A percentile compares a stretch with the other conserved stretches of the same genome.
Evolutionary conservation across 805 yeast genomes (phyloP).

Genomic region (Grigorovia jiainica): DNA sequence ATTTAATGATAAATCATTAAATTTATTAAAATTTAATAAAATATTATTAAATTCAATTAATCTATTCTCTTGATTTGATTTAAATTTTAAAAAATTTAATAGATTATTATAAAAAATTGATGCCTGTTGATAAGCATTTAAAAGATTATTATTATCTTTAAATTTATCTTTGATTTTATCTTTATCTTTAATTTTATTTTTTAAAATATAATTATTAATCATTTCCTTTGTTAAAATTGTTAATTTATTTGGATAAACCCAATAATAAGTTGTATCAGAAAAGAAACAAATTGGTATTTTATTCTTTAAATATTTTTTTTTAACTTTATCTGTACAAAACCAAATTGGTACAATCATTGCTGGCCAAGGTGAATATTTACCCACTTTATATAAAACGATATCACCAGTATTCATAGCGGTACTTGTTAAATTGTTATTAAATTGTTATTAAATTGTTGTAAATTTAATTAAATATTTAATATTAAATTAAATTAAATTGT

Average conservation of each 20-base stretch:
- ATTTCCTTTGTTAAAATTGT: constrained; percentile 10
- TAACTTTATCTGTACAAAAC: constrained; percentile 23
- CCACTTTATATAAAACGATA: constrained; percentile 28
- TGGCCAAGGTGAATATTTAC: constrained; percentile 30
- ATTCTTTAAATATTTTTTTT: constrained; percentile 16
- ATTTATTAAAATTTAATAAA: constrained; percentile 8
- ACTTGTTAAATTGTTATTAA: too few species aligned
- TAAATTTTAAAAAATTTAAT: constrained; percentile 16
- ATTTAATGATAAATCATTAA: too few species aligned
- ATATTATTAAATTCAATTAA: constrained; percentile 12
- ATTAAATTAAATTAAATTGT: too few species aligned
- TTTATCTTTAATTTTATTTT: too few species aligned
- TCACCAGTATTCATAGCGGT: constrained; percentile 19
- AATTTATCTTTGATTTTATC: constrained; percentile 3
- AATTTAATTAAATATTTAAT: too few species aligned
- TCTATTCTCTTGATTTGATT: constrained; percentile 20
- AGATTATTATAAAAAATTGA: constrained; percentile 15
- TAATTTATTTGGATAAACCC: constrained; percentile 25
- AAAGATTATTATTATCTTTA: constrained; percentile 5
- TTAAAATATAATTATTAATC: too few species aligned
- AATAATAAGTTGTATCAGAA: constrained; percentile 28
- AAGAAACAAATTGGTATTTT: constrained; percentile 29
- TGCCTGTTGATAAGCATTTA: constrained; percentile 25
- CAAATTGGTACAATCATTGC: constrained; percentile 28
- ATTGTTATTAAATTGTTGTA: too few species aligned